phyloP scores from a whole-genome alignment of 805 yeast genomes.

The Ogataea nakhonphanomensis region DNA sequence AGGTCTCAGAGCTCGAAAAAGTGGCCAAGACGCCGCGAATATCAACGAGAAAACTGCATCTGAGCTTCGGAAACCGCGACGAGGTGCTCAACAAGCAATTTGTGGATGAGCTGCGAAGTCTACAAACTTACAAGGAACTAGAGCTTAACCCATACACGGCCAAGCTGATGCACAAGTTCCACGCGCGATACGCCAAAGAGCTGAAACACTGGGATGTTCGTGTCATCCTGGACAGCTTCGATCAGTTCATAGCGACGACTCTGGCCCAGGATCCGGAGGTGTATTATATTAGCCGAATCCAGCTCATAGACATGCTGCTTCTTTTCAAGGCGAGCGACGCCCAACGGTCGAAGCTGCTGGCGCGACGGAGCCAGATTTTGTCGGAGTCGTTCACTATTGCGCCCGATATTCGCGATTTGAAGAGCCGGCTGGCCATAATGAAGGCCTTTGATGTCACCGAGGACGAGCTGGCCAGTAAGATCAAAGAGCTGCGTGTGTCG shows the following conservation, averaged over 20 bases:
- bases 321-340: slow-evolving; percentile 17
- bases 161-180: slow-evolving; percentile 12
- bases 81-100: slow-evolving; percentile 25
- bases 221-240: slow-evolving; percentile 12
- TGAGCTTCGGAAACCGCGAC: slow-evolving; percentile 23
- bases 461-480: slow-evolving; percentile 4
- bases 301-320: slow-evolving; percentile 18
- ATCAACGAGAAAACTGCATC: slow-evolving; percentile 18
- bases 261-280: slow-evolving; percentile 3
- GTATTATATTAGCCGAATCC: slow-evolving; percentile 15
- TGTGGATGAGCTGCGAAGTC: slow-evolving; percentile 13
- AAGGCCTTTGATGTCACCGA: slow-evolving; percentile 11
- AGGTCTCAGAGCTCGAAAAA: slow-evolving; percentile 19
- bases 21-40: slow-evolving; percentile 22
- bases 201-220: slow-evolving; percentile 19
- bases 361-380: slow-evolving; percentile 10
- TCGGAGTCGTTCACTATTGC: slow-evolving; percentile 10
- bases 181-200: slow-evolving; percentile 14
- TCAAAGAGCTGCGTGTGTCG: slow-evolving; percentile 10
- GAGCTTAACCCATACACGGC: slow-evolving; percentile 16
- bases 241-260: slow-evolving; percentile 6
- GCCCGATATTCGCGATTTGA: slow-evolving; percentile 15
- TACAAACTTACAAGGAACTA: slow-evolving; percentile 16
- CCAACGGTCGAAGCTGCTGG: slow-evolving; percentile 13
- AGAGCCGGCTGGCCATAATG: slow-evolving; percentile 8